phyloP scores from a whole-genome alignment of 2,329 filamentous ascomycete genomes.

The Penicillium sp. region DNA sequence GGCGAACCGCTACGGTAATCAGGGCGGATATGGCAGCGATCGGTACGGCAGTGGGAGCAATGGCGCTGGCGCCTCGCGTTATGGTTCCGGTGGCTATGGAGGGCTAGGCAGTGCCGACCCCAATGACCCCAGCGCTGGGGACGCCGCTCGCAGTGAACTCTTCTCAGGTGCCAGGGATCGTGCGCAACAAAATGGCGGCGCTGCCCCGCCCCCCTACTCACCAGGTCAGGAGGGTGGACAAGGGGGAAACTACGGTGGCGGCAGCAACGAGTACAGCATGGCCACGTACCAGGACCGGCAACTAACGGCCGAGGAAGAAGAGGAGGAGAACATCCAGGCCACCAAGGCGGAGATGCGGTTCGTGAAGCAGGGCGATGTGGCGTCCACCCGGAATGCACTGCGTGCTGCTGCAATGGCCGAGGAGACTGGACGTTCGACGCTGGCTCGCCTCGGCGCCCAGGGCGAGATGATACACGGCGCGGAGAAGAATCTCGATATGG shows the following conservation, averaged over 20 bases:
- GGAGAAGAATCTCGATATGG: conserved; percentile 79
- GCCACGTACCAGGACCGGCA: conserved; percentile 67
- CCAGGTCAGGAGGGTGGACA: conserved; percentile 17
- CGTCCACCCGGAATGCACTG: conserved; percentile 70
- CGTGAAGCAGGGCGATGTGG: conserved; percentile 75
- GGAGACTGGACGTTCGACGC: conserved; percentile 69
- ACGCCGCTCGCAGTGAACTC: conserved; percentile 58
- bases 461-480: conserved; percentile 80
- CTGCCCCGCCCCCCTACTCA: conserved; percentile 29
- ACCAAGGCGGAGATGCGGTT: conserved; percentile 74
- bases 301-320: conserved; percentile 78
- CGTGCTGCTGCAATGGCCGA: conserved; percentile 68
- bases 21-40: conserved; percentile 54
- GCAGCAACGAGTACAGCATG: conserved; percentile 39
- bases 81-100: conserved; percentile 56
- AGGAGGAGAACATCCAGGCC: conserved; percentile 70
- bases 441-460: conserved; percentile 73
- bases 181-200: conserved; percentile 43
- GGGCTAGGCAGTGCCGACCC: conserved; percentile 54
- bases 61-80: conserved; percentile 43
- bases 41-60: conserved; percentile 53
- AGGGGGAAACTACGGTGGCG: conserved; percentile 33
- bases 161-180: conserved; percentile 60
- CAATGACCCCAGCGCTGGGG: conserved; percentile 53
- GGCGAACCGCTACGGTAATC: conserved; percentile 47